Evolutionary conservation across 306 rosid genomes (phyloP).

Genomic region (Ormosia emarginata): DNA sequence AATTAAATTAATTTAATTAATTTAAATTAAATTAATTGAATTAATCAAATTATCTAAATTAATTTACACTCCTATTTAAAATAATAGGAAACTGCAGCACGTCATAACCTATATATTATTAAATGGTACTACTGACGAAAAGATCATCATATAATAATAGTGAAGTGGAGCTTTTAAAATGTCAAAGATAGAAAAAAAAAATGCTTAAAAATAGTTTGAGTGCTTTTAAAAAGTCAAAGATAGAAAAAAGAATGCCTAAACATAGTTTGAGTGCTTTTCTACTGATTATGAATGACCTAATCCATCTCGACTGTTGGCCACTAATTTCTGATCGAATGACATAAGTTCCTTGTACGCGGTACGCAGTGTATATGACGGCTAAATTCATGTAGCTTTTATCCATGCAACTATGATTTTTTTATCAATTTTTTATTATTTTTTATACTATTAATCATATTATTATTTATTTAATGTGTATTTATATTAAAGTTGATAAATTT

Average conservation of each 20-base stretch:
- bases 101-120: neutral
- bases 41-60: too few relatives aligned
- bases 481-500: too few relatives aligned
- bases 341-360: neutral
- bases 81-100: neutral
- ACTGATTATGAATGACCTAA: conserved; percentile 16
- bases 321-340: neutral
- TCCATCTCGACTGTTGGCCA: neutral
- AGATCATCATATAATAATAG: neutral
- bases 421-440: too few relatives aligned
- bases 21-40: too few relatives aligned
- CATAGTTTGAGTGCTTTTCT: neutral
- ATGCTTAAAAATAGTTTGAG: too few relatives aligned
- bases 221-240: neutral
- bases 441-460: too few relatives aligned
- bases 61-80: too few relatives aligned
- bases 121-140: neutral
- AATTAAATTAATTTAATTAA: too few relatives aligned
- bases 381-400: neutral
- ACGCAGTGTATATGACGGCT: neutral
- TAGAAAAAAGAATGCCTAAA: neutral
- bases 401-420: too few relatives aligned
- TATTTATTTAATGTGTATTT: too few relatives aligned
- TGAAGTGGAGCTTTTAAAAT: neutral
- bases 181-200: too few relatives aligned